These are phyloP conservation scores for Dovyalis caffra DNA, from an alignment of 345 rosid genomes.

Conservation along the genomic window DNA sequence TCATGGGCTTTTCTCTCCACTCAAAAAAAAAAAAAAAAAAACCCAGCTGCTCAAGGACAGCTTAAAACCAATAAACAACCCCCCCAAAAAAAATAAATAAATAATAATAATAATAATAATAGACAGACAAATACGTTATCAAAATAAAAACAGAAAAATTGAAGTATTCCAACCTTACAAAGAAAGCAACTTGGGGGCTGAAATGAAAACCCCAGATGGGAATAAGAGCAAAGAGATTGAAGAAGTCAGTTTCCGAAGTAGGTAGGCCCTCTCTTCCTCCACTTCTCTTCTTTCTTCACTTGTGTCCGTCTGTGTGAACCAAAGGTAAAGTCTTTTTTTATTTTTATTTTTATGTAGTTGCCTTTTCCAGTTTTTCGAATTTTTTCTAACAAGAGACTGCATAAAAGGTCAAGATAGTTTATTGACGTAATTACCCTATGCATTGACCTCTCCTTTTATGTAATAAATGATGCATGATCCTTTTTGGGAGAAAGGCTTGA, in stretches of 20 bases:
- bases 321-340: background rate
- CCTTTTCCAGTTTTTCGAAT: background rate
- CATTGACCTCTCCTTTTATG: background rate
- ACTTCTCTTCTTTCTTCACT: background rate
- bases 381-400: background rate
- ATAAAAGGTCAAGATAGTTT: background rate
- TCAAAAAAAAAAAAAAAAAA: background rate
- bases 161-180: conserved; percentile 4
- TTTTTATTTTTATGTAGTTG: background rate
- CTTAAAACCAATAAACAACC: background rate
- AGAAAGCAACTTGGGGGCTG: background rate
- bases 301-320: background rate
- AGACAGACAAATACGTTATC: background rate
- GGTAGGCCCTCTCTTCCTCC: background rate
- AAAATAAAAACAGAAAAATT: background rate
- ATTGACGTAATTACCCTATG: background rate
- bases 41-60: background rate
- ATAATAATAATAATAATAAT: too few species aligned
- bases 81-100: background rate
- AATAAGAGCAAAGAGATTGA: background rate
- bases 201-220: conserved; percentile 4
- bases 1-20: background rate
- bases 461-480: background rate
- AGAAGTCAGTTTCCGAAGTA: background rate
- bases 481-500: too few species aligned